Evolutionary conservation across 78 protist genomes (phyloP), one percentile per base, ranked within the genome.

Genomic region (Isochrysis galbana): DNA sequence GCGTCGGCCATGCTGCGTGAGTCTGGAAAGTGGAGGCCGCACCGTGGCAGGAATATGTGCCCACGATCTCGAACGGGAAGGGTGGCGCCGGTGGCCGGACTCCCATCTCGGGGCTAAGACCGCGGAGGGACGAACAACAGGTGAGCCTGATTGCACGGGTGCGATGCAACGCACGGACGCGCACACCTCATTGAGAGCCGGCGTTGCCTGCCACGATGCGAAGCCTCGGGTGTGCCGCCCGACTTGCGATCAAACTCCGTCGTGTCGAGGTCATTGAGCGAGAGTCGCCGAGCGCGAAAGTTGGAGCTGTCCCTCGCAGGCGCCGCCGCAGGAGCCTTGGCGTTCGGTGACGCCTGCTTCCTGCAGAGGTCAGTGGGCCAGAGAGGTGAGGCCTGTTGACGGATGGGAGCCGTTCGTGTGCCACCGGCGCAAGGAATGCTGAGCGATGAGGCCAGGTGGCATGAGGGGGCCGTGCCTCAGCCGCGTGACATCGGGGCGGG

Each of bases 41-140:
- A n/a, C n/a, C 88, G 54, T 80, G 88, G 88, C 88, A 80, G 23
- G 88, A 80, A 54, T 80, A 80, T 34, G 88, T 80, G 88, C 88
- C 88, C 2, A 41, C 48, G 26, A 25, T 5, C 88, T 80, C 54
- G 55, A 14, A 36, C 39, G 48, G 48, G 39, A 80, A 80, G 42
- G 88, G 26, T 25, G 34, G 36, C 34, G 4, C 11, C 48, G 0
- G 1, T 3, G 4, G 34, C 88, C 0, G 2, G 23, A 11, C 42
- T 34, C 54, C 88, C 88, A 80, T 80, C 88, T 80, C 88, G 29
- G 88, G 88, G 21, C 88, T 80, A 38, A 22, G 45, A 5, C 14
- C 29, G 61, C 29, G 61, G 7, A 14, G 61, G 61, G 61, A 19
- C 29, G 61, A 14, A 14, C 29, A 14, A 14, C 14, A 14, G 61